Evolutionary conservation across 805 yeast species (phyloP).

Genomic region (Wickerhamomyces chaumierensis): DNA sequence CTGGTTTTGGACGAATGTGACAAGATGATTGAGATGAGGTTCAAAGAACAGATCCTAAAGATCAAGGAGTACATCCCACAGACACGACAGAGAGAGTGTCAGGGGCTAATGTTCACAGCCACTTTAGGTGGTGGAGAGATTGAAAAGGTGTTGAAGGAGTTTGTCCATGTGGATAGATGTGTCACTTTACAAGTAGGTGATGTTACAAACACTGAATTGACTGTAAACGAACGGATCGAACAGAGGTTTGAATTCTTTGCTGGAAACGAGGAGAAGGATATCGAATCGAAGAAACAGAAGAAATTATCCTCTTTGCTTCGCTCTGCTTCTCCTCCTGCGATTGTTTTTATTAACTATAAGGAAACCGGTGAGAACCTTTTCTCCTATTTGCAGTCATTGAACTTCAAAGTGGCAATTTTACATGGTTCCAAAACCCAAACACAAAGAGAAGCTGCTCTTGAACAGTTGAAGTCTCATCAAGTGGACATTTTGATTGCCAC

Average conservation of each 20-base stretch:
- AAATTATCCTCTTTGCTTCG: constrained; percentile 29
- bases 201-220: constrained; percentile 23
- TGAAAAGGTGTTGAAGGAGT: neutral
- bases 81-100: constrained; percentile 28
- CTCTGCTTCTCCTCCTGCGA: constrained; percentile 43
- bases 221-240: constrained; percentile 40
- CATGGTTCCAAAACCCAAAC: constrained; percentile 87
- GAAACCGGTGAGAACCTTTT: constrained; percentile 60
- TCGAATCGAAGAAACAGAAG: constrained; percentile 29
- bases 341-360: constrained; percentile 74
- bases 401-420: constrained; percentile 45
- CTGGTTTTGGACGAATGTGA: constrained; percentile 91
- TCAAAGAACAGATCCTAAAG: constrained; percentile 64
- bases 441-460: constrained; percentile 70
- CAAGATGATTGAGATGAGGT: constrained; percentile 91
- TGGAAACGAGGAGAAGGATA: neutral
- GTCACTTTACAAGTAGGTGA: constrained; percentile 58
- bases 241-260: constrained; percentile 53
- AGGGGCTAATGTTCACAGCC: constrained; percentile 89
- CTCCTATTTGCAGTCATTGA: constrained; percentile 33
- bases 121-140: constrained; percentile 77
- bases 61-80: constrained; percentile 46
- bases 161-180: constrained; percentile 27
- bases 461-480: constrained; percentile 40
- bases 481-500: constrained; percentile 74